Evolutionary conservation across 805 yeast species (phyloP), one percentile per base, ranked within the genome.

Genomic region (Torulaspora delbrueckii): DNA sequence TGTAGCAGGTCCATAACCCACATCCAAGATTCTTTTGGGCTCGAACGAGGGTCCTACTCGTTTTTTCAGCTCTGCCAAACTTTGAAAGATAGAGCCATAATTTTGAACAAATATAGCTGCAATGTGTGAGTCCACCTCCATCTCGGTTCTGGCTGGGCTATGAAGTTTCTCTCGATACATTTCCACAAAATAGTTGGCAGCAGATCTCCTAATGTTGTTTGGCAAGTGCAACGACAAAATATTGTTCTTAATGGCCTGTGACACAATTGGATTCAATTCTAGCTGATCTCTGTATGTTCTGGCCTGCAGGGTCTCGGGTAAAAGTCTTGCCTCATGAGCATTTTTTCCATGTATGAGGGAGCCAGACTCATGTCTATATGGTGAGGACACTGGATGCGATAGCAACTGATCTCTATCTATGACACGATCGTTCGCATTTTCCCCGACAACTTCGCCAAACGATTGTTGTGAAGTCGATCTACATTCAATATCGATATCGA

Each of bases 1-100:
- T 0, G 95, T 83, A 1, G 88, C 91, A 1, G 99, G 98, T 0
- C 99, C 98, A 59, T 75, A 81, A 0, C 96, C 91, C 10, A 87
- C 77, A 58, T 87, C 95, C 40, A 93, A 70, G 0, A 93, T 77
- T 4, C 77, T 70, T 24, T 74, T 58, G 0, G 97, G 97, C 18
- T 63, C 63, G 68, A 88, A 86, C 0, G 68, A 69, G 5, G 60
- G 66, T 0, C 81, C 84, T 16, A 74, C 62, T 33, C 90, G 70
- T 36, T 72, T 71, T 53, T 77, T 72, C 28, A 89, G 66, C 54
- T 91, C 98, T 23, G 62, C 60, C 31, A 93, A 66, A 0, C 82
- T 86, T 51, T 82, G 86, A 43, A 72, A 72, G 2, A 80, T 63
- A 10, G 87, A 76, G 1, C 88, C 85, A 59, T 87, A 91, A 58